Base-by-base conservation (phyloP, 306 rosid species). In the Oemleria cerasiformis region DNA sequence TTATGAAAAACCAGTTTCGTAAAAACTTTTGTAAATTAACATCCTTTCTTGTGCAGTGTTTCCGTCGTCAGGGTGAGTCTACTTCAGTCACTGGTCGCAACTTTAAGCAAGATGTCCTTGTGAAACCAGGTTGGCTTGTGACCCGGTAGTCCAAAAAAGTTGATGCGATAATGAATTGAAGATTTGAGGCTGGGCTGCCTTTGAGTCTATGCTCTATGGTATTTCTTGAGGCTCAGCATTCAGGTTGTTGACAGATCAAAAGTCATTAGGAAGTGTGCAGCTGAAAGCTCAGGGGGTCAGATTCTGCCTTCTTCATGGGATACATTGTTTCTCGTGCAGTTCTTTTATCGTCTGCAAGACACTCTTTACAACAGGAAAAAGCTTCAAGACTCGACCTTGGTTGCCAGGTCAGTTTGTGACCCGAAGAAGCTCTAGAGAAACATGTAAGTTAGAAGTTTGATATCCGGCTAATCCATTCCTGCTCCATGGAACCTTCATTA, bases 101-200 rank as follows among this genome's bases (percentile, higher is more conserved):
- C 82, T 94, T 94, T 75, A 89, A 83, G 81, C 87, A 81, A 77
- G 96, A 94, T 77, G 62, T 84, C 66, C 68, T 94, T 55, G 80
- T 87, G 14, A 94, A 94, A 86, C 96, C 91, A 0, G 95, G 98
- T 63, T 94, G 98, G 97, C 95, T 94, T 36, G 98, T 89, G 66
- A 85, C 87, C 70, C 77, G 88, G 20, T 94, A 84, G 89, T 65
- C 65, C 43, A 16, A 72, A 73, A 64, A 67, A 6, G 66, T 54
- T 74, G 65, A 71, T 54, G 65, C 9, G 61, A 65, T 30, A 14
- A 45, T 20, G 74, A 42, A 40, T 25, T 41, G 50, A 49, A 68
- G 9, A 23, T 14, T 64, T n/a, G 54, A 62, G 68, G 21, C 43
- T 64, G 47, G 15, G 67, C 45, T 9, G 23, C 44, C 65, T n/a